Evolutionary conservation across 2,329 filamentous ascomycete genomes (phyloP).

Genomic region (Coniella lustricola): DNA sequence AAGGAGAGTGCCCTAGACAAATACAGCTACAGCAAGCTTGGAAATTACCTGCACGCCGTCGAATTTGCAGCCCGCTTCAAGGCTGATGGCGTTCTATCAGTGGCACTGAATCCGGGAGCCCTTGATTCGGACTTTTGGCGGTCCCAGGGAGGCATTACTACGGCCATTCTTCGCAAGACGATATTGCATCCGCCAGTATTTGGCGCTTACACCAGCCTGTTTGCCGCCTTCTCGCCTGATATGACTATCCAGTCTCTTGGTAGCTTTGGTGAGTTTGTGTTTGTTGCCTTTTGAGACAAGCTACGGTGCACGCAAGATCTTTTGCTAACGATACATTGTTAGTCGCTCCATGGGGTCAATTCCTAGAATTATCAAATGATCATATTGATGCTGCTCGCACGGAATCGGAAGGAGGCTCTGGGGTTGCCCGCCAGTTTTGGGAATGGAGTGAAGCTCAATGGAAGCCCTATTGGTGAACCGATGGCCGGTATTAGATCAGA

Average conservation of each 20-base stretch:
- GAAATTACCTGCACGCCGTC: constrained; percentile 19
- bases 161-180: constrained; percentile 2
- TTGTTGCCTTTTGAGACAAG: not conserved
- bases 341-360: constrained; percentile 33
- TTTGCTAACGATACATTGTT: not conserved
- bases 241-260: constrained; percentile 24
- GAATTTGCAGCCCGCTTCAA: constrained; percentile 21
- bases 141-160: constrained; percentile 2
- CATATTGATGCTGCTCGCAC: constrained; percentile 24
- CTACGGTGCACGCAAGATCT: not conserved
- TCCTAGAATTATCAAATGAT: constrained; percentile 26
- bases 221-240: constrained; percentile 29
- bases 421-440: constrained; percentile 31
- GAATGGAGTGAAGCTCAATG: constrained; percentile 34
- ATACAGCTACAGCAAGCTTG: constrained; percentile 24
- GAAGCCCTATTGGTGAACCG: constrained; percentile 15
- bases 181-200: constrained; percentile 19
- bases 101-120: constrained; percentile 24
- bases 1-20: constrained; percentile 17
- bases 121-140: constrained; percentile 21
- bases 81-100: constrained; percentile 21
- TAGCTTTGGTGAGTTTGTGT: constrained; percentile 17
- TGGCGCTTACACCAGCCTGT: constrained; percentile 34
- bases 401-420: constrained; percentile 31
- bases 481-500: not conserved